Conservation (phyloP, 495 filamentous ascomycete genomes). For the Cudoniella acicularis region DNA sequence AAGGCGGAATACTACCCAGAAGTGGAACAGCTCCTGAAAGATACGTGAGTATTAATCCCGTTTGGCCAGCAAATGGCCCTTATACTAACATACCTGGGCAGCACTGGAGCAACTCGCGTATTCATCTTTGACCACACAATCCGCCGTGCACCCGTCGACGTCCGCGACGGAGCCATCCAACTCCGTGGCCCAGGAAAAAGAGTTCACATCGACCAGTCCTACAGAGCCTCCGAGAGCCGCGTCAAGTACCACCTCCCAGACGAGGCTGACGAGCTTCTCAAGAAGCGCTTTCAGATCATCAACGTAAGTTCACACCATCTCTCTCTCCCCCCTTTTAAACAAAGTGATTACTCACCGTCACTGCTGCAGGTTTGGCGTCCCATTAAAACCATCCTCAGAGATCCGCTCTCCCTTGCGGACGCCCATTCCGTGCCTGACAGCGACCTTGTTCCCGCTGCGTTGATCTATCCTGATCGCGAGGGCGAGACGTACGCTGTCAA, state of each 20-base stretch:
- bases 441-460: slow-evolving; percentile 39
- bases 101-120: slow-evolving; percentile 48
- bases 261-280: slow-evolving; percentile 40
- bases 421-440: slow-evolving; percentile 40
- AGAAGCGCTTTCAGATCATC: slow-evolving; percentile 69
- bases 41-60: too few species aligned
- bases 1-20: slow-evolving; percentile 49
- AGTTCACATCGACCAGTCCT: not conserved
- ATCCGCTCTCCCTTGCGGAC: slow-evolving; percentile 61
- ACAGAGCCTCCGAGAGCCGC: not conserved
- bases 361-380: too few species aligned
- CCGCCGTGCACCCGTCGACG: slow-evolving; percentile 24
- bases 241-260: not conserved
- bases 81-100: too few species aligned
- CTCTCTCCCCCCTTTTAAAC: too few species aligned
- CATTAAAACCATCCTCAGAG: slow-evolving; percentile 58
- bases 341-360: too few species aligned
- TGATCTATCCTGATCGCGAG: slow-evolving; percentile 46
- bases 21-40: slow-evolving; percentile 48
- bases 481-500: slow-evolving; percentile 38
- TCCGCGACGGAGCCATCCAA: not conserved
- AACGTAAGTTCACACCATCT: too few species aligned
- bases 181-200: not conserved
- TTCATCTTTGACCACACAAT: slow-evolving; percentile 61
- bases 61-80: too few species aligned